These are phyloP conservation scores for Pulicaria dysenterica DNA, from an alignment of 129 eudicot species.

Conservation along the genomic window DNA sequence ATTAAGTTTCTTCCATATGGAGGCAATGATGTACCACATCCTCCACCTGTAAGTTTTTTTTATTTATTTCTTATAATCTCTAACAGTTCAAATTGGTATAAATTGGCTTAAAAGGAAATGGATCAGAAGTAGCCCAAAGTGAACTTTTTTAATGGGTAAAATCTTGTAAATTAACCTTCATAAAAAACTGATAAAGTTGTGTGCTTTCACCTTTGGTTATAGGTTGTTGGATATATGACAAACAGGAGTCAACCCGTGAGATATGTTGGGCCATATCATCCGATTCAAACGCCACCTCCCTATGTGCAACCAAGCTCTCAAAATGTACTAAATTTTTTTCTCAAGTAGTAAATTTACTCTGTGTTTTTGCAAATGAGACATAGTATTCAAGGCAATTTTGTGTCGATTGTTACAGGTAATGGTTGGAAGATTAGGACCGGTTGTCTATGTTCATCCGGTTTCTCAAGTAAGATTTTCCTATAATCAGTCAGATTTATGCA, in stretches of 20 bases:
- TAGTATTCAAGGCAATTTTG: background rate
- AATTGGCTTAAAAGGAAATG: background rate
- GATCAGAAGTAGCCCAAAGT: background rate
- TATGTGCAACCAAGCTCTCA: conserved; percentile 65
- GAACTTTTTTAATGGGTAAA: background rate
- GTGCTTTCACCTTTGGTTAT: conserved; percentile 29
- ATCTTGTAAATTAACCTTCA: background rate
- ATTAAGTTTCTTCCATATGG: conserved; percentile 61
- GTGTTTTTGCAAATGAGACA: conserved; percentile 3
- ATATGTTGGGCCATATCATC: conserved; percentile 57
- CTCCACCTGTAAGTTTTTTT: conserved; percentile 57
- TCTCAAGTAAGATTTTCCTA: conserved; percentile 62
- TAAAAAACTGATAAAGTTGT: background rate
- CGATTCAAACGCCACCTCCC: conserved; percentile 66
- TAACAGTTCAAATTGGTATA: background rate
- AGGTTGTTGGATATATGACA: conserved; percentile 69
- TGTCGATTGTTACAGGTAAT: conserved; percentile 50
- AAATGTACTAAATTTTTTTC: conserved; percentile 45
- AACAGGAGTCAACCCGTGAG: conserved; percentile 64
- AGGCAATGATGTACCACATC: conserved; percentile 53
- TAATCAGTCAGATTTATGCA: background rate
- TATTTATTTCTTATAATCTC: background rate
- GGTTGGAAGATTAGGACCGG: conserved; percentile 74
- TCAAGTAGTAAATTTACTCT: conserved; percentile 1
- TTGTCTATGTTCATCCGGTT: conserved; percentile 79